Conservation (phyloP, 2,329 filamentous ascomycete species). For the Chrysoporthe cubensis region DNA sequence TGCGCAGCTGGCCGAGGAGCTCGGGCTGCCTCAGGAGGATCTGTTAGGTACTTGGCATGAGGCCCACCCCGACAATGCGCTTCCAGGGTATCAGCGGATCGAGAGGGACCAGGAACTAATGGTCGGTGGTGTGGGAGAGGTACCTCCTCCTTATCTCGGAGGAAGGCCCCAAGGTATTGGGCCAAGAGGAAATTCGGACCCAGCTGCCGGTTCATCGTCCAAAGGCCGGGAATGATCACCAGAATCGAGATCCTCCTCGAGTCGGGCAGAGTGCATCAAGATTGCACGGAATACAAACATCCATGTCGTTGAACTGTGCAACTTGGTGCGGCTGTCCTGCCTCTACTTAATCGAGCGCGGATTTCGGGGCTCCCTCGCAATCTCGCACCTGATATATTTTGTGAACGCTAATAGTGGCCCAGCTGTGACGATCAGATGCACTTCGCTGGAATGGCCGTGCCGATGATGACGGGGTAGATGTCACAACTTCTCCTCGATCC, state of each 20-base stretch:
- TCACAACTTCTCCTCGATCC: neutral
- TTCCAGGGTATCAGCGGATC: constrained; percentile 36
- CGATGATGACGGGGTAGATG: no score
- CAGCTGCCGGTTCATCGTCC: constrained; percentile 1
- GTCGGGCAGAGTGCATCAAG: neutral
- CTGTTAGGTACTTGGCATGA: constrained; percentile 39
- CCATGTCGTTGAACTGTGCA: neutral
- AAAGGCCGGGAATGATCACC: constrained; percentile 7
- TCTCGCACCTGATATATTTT: no score
- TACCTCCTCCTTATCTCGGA: constrained; percentile 38
- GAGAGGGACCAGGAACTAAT: constrained; percentile 38
- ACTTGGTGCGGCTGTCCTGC: neutral
- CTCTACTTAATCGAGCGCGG: neutral
- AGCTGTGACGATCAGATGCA: neutral
- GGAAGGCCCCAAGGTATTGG: constrained; percentile 14
- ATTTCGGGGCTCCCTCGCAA: no score
- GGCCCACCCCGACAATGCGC: constrained; percentile 37
- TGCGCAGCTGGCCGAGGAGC: constrained; percentile 35
- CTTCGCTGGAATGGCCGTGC: no score
- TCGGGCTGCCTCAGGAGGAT: constrained; percentile 35
- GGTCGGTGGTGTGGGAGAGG: constrained; percentile 38
- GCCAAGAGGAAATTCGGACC: neutral
- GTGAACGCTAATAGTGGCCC: neutral
- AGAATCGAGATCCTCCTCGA: neutral
- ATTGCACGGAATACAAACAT: neutral